These are phyloP conservation scores for Chalciporus piperatus DNA, from an alignment of 768 basidiomycete genomes.

Conservation along the genomic window DNA sequence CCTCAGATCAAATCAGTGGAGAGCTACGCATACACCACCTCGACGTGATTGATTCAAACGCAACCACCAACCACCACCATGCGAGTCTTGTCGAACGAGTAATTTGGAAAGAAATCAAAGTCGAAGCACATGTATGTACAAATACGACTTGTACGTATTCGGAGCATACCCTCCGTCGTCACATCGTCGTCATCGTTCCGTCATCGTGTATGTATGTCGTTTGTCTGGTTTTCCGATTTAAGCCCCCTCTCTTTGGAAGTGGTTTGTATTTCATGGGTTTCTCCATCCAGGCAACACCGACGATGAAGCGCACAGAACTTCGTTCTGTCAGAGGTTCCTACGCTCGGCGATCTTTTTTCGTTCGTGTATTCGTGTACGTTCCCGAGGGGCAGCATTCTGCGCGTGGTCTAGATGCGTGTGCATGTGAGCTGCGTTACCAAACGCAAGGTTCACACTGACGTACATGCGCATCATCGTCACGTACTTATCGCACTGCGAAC, in stretches of 20 bases:
- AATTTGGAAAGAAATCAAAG: neutral
- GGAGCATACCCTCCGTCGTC: neutral
- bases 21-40: conserved; percentile 13
- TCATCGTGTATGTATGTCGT: neutral
- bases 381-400: neutral
- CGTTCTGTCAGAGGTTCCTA: neutral
- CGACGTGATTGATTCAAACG: conserved; percentile 18
- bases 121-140: conserved; percentile 3
- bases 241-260: neutral
- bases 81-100: neutral
- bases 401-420: neutral
- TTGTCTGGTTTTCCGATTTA: neutral
- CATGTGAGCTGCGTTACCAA: neutral
- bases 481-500: neutral
- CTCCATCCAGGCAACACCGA: no score
- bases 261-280: neutral
- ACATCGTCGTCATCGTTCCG: conserved; percentile 1
- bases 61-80: neutral
- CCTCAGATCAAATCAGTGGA: conserved; percentile 15
- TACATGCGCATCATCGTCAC: neutral
- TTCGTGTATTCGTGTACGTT: neutral
- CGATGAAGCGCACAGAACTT: neutral
- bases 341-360: neutral
- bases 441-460: neutral
- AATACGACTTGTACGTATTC: conserved; percentile 9